phyloP scores from a whole-genome alignment of 2,329 filamentous ascomycete genomes.

The Mollisiaceae sp. region DNA sequence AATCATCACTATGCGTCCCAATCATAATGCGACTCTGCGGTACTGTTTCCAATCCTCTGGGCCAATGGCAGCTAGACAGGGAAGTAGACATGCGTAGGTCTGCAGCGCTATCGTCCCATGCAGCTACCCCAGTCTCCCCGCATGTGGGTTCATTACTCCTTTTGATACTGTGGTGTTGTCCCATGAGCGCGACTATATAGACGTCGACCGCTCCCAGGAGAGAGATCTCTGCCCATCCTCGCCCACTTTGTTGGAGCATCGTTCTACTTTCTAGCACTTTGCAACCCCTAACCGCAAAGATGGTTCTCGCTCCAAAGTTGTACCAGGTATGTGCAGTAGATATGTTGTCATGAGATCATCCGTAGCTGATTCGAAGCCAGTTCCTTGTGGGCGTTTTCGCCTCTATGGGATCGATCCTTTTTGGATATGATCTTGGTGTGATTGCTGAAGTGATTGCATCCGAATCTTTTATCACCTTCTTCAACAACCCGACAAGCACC shows the following conservation, averaged over 20 bases:
- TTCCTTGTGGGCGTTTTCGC: slow-evolving; percentile 53
- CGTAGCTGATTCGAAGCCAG: slow-evolving; percentile 25
- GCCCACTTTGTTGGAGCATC: slow-evolving; percentile 5
- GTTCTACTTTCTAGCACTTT: not conserved
- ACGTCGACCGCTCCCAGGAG: not conserved
- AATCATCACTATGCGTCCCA: slow-evolving; percentile 17
- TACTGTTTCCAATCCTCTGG: not conserved
- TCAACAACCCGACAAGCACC: slow-evolving; percentile 43
- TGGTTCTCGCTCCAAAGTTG: slow-evolving; percentile 25
- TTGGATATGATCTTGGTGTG: slow-evolving; percentile 60
- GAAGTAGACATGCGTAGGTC: slow-evolving; percentile 8
- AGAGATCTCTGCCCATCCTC: not conserved
- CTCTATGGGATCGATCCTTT: slow-evolving; percentile 60
- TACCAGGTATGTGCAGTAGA: slow-evolving; percentile 20
- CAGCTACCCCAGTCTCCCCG: slow-evolving; percentile 23
- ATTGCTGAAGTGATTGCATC: slow-evolving; percentile 53
- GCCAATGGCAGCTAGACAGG: slow-evolving; percentile 9
- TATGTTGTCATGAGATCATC: not conserved
- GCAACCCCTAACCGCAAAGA: slow-evolving; percentile 14
- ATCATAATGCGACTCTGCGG: not conserved
- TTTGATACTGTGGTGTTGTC: not conserved
- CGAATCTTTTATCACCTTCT: slow-evolving; percentile 48
- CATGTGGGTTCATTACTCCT: slow-evolving; percentile 2
- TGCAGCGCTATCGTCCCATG: slow-evolving; percentile 12
- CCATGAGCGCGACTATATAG: slow-evolving; percentile 1